phyloP scores from a whole-genome alignment of 768 basidiomycete species.

The Rhodotorula toruloides region DNA sequence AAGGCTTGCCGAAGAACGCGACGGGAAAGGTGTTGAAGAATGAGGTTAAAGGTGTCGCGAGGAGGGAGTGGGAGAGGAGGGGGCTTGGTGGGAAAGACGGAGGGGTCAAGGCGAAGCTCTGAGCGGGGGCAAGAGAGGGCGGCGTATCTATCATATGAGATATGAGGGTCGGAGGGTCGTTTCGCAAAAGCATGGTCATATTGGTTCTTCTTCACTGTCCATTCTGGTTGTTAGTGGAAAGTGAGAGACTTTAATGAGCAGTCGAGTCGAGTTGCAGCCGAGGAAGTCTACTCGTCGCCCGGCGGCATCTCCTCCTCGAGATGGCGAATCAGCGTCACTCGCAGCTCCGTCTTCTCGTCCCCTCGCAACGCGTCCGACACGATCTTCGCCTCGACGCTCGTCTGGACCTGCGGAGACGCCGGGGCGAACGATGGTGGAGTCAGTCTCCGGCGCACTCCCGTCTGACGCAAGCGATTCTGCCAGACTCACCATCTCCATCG shows the following conservation, averaged over 20 bases:
- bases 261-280: neutral
- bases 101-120: neutral
- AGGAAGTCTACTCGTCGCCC: slow-evolving; percentile 37
- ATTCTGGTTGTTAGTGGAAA: too few species aligned
- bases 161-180: too few species aligned
- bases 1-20: slow-evolving; percentile 28
- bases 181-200: too few species aligned
- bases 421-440: neutral
- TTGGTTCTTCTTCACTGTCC: neutral
- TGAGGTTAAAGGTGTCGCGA: slow-evolving; percentile 11
- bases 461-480: neutral
- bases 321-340: slow-evolving; percentile 81
- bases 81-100: neutral
- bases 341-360: slow-evolving; percentile 88
- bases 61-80: slow-evolving; percentile 21
- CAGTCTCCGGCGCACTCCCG: neutral
- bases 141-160: too few species aligned
- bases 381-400: slow-evolving; percentile 87
- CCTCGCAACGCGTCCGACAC: slow-evolving; percentile 84
- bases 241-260: too few species aligned
- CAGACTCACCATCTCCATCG: slow-evolving; percentile 83
- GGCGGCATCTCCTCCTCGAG: slow-evolving; percentile 73
- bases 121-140: too few species aligned
- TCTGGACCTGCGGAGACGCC: slow-evolving; percentile 64
- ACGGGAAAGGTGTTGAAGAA: slow-evolving; percentile 41